Evolutionary conservation across 2,329 filamentous ascomycete genomes (phyloP).

Genomic region (Xylaria digitata): DNA sequence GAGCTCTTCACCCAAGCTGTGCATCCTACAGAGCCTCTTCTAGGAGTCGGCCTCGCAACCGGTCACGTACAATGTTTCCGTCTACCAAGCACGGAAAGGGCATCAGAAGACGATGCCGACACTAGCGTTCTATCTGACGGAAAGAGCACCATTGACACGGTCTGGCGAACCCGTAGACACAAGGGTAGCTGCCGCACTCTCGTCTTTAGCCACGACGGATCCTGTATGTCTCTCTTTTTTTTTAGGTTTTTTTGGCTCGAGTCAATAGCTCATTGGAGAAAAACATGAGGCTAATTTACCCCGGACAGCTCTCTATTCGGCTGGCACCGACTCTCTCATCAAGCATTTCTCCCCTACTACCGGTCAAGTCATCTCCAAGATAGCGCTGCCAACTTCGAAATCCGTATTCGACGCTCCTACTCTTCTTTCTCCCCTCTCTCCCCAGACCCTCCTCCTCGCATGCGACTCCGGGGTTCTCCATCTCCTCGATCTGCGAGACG

Average conservation of each 20-base stretch:
- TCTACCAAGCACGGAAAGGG: slow-evolving; percentile 67
- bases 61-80: slow-evolving; percentile 89
- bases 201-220: slow-evolving; percentile 81
- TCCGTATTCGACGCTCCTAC: slow-evolving; percentile 77
- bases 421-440: slow-evolving; percentile 83
- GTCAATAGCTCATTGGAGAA: neutral
- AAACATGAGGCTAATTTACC: slow-evolving; percentile 34
- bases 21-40: slow-evolving; percentile 84
- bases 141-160: slow-evolving; percentile 79
- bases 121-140: slow-evolving; percentile 68
- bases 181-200: slow-evolving; percentile 92
- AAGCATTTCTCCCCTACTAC: slow-evolving; percentile 68
- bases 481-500: slow-evolving; percentile 83
- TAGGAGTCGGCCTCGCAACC: slow-evolving; percentile 85
- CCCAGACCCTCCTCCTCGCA: slow-evolving; percentile 86
- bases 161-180: slow-evolving; percentile 89
- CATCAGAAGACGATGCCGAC: slow-evolving; percentile 64
- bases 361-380: slow-evolving; percentile 81
- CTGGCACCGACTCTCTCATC: slow-evolving; percentile 69
- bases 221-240: slow-evolving; percentile 60
- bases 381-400: slow-evolving; percentile 73
- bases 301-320: slow-evolving; percentile 68
- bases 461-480: slow-evolving; percentile 92
- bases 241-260: neutral
- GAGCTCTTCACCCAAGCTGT: slow-evolving; percentile 91